These are phyloP conservation scores for Cryomyces antarcticus DNA, from an alignment of 495 filamentous ascomycete species.

Conservation along the genomic window DNA sequence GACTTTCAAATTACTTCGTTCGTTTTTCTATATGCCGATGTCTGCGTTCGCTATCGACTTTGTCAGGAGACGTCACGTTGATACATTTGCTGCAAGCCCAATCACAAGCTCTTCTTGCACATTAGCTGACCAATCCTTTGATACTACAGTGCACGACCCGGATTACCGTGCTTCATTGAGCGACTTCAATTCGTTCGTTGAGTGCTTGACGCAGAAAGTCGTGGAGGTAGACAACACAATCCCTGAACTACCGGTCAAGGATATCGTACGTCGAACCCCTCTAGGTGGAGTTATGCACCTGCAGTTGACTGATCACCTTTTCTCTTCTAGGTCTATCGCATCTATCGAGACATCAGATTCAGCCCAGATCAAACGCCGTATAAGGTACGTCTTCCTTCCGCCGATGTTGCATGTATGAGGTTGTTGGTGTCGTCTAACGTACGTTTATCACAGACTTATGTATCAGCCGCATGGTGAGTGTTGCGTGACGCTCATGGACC, in stretches of 20 bases:
- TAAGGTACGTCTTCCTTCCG: conserved; percentile 34
- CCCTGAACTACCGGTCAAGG: conserved; percentile 63
- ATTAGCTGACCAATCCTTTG: not conserved
- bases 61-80: too few relatives aligned
- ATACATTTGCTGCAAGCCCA: too few relatives aligned
- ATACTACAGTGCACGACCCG: conserved; percentile 39
- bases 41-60: too few relatives aligned
- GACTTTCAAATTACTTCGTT: too few relatives aligned
- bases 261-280: conserved; percentile 33
- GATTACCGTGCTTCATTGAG: conserved; percentile 57
- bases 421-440: not conserved
- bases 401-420: conserved; percentile 1
- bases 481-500: not conserved
- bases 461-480: conserved; percentile 59
- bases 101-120: too few relatives aligned
- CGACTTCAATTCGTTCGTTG: conserved; percentile 61
- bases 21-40: too few relatives aligned
- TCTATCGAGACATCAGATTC: conserved; percentile 67
- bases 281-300: not conserved
- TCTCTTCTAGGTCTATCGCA: conserved; percentile 45
- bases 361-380: conserved; percentile 66
- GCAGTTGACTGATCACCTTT: not conserved
- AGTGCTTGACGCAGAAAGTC: conserved; percentile 46
- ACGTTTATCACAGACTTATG: conserved; percentile 37
- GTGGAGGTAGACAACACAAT: conserved; percentile 53